A percentile compares a stretch with the other conserved stretches of the same genome.
Evolutionary conservation across 106 monocot genomes (phyloP).

Genomic region (Allium cepa): DNA sequence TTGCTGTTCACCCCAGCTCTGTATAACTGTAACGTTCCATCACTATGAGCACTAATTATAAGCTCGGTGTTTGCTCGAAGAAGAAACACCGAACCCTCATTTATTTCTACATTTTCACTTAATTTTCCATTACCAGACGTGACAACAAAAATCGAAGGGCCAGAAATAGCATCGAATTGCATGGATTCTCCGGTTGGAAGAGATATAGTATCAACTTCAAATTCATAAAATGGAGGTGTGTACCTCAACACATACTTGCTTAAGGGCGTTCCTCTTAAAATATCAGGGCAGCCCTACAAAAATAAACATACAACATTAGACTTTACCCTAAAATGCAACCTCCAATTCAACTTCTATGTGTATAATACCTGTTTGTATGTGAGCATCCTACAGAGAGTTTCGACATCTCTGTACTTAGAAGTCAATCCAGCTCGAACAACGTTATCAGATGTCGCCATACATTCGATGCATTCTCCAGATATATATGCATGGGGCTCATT

Average conservation of each 20-base stretch:
- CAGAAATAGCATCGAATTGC: constrained; percentile 28
- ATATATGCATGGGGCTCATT: constrained; percentile 98
- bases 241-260: constrained; percentile 43
- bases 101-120: constrained; percentile 8
- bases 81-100: constrained; percentile 61
- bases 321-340: too few species aligned
- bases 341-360: too few species aligned
- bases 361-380: constrained; percentile 69
- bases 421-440: constrained; percentile 97
- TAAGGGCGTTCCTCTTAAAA: constrained; percentile 41
- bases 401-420: constrained; percentile 80
- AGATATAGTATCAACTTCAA: constrained; percentile 63
- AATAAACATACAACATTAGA: background rate
- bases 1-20: constrained; percentile 73
- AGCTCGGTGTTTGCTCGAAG: constrained; percentile 46
- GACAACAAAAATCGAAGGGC: constrained; percentile 65
- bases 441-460: constrained; percentile 98
- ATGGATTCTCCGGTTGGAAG: constrained; percentile 40
- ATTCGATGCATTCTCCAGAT: constrained; percentile 89
- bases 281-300: constrained; percentile 78
- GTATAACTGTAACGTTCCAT: constrained; percentile 33
- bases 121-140: constrained; percentile 46
- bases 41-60: constrained; percentile 20
- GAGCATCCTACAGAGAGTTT: constrained; percentile 90
- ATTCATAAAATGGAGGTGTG: constrained; percentile 90